Conservation (phyloP, 768 basidiomycete species). For the Amanita phalloides region DNA sequence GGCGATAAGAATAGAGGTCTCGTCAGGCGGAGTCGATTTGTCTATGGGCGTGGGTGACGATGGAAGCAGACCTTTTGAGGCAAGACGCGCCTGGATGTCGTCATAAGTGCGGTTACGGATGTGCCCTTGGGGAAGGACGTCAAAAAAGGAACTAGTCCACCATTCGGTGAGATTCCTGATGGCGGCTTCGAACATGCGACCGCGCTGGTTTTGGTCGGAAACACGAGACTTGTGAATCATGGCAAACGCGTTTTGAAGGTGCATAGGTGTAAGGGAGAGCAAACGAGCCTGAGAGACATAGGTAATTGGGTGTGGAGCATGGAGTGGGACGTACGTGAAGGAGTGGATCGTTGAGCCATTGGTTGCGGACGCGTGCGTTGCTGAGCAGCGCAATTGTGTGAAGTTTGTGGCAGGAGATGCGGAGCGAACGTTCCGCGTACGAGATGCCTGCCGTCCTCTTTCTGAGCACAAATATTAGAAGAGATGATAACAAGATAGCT, state of each 20-base stretch:
- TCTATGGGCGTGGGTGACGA: background rate
- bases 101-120: slow-evolving; percentile 71
- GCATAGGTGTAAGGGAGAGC: slow-evolving; percentile 74
- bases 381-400: slow-evolving; percentile 78
- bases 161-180: slow-evolving; percentile 65
- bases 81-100: slow-evolving; percentile 43
- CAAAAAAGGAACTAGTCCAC: slow-evolving; percentile 75
- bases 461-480: slow-evolving; percentile 14
- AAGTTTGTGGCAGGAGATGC: slow-evolving; percentile 80
- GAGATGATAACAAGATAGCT: slow-evolving; percentile 6
- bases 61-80: slow-evolving; percentile 15
- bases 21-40: background rate
- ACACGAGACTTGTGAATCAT: slow-evolving; percentile 72
- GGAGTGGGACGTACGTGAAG: slow-evolving; percentile 56
- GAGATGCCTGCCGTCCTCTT: slow-evolving; percentile 36
- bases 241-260: slow-evolving; percentile 71
- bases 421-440: slow-evolving; percentile 58
- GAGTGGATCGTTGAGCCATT: slow-evolving; percentile 72
- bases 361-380: slow-evolving; percentile 67
- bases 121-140: slow-evolving; percentile 51
- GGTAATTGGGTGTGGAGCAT: background rate
- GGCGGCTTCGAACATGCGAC: slow-evolving; percentile 80
- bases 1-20: background rate
- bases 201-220: slow-evolving; percentile 74
- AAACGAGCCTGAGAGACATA: slow-evolving; percentile 61